Evolutionary conservation across 2,329 filamentous ascomycete genomes (phyloP), one percentile per base, ranked within the genome.

Genomic region (Metarhizium anisopliae): DNA sequence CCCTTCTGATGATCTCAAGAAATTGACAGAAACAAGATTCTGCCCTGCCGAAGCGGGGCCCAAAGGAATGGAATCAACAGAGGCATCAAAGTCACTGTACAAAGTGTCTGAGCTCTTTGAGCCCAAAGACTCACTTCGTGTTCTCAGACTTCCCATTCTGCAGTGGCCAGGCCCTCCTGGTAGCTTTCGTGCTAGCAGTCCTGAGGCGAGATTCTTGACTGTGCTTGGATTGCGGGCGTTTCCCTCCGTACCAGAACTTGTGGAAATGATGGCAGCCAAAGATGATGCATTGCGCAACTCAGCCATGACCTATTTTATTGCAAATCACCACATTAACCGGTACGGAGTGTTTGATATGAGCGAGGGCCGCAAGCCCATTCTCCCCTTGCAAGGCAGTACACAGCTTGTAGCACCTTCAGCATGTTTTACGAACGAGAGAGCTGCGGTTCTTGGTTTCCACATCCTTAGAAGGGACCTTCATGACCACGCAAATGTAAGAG

Each of bases 371-470:
- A 80, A 80, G 58, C 72, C 81, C 2, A 88, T 90, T 58, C 72
- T 97, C 42, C 92, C 92, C 1, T 72, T 95, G 1, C 80, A 92
- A 61, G 85, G 83, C 16, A 79, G 81, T n/a, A 74, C 77, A 3
- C 79, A 83, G 55, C 75, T 96, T 32, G 88, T 90, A 1, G 73
- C 79, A 1, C 92, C 93, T 0, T 82, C 80, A 1, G 81, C 85
- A 57, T 96, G 92, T 65, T 99, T 90, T 66, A 90, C 85, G 1
- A 93, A 97, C 62, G 82, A 86, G 43, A 81, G 81, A 47, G 89
- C 89, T 25, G 78, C 86, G 1, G 77, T 95, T 4, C 78, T 99
- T 53, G 90, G 89, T 0, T 97, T 95, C 64, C 78, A 85, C 30
- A 86, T 96, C 18, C 73, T 99, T 38, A 80, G 83, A 58, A 80